Evolutionary conservation across 2,329 filamentous ascomycete genomes (phyloP), one percentile per base, ranked within the genome.

Genomic region (Dryadomyces quercus-mongolicae): DNA sequence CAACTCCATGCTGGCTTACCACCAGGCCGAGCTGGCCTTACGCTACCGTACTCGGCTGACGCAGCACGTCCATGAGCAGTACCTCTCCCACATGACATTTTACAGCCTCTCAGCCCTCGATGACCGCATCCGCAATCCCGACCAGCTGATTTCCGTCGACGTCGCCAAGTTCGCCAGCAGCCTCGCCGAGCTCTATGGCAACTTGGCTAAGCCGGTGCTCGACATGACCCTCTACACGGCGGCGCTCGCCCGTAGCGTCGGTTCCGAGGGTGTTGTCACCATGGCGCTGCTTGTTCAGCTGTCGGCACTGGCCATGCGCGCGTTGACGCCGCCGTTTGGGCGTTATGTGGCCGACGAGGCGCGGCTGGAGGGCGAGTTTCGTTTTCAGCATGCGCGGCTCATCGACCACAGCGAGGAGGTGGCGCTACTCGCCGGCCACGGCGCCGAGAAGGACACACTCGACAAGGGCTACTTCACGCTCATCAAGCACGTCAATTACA

Each of bases 391-490:
- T 71, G 93, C 89, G 2, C 80, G 93, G 53, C 75, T 98, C 48
- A 97, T 98, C 64, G 92, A 98, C 68, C 92, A 96, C 66, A 89
- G 86, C 65, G 93, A 98, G 67, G 93, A 98, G 67, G 81, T 98
- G 5, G 93, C 93, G 1, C 74, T 98, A 9, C 97, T 96, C 64
- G 81, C 84, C 49, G 93, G 93, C 22, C 91, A 97, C 63, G 86
- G 92, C 63, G 90, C 87, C 12, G 93, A 98, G 69, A 97, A 97
- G 68, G 89, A 97, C 66, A 94, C 87, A 0, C 75, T 98, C 53
- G 93, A 98, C 70, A 97, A 97, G 72, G 92, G 93, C 16, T 98
- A 98, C 70, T 98, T 98, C 66, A 98, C 93, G 2, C 77, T 98
- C 42, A 98, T 98, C 73, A 97, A 96, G 71, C 93, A 98, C 70